Conservation (phyloP, 1,139 yeast genomes). For the Kurtzmaniella quercitrusa region DNA sequence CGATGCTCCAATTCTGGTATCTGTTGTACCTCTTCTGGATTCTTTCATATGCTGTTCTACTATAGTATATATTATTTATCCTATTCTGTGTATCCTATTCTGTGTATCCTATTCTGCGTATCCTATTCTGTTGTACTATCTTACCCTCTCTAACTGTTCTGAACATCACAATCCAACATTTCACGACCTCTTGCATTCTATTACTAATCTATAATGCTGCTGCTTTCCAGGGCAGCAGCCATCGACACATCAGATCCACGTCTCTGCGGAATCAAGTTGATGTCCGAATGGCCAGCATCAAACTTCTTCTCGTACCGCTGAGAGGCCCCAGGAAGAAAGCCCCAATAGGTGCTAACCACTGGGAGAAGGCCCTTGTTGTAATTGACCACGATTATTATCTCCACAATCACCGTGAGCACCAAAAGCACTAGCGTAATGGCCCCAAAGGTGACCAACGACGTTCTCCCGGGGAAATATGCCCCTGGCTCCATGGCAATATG, state of each 20-base stretch:
- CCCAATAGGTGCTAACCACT: conserved; percentile 22
- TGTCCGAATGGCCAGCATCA: neutral
- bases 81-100: no score
- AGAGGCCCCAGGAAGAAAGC: conserved; percentile 14
- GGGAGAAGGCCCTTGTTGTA: conserved; percentile 40
- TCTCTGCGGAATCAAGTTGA: neutral
- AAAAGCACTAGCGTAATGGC: conserved; percentile 41
- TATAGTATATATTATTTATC: no score
- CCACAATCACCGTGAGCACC: conserved; percentile 32
- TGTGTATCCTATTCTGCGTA: no score
- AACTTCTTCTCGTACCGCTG: conserved; percentile 4
- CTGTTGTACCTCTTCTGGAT: no score
- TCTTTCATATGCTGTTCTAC: no score
- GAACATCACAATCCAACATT: no score
- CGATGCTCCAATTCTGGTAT: no score
- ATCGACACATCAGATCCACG: neutral
- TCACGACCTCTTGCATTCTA: no score
- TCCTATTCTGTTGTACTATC: no score
- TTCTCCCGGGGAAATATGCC: conserved; percentile 44
- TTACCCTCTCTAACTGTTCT: no score
- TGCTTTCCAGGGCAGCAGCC: conserved; percentile 1
- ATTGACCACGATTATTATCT: conserved; percentile 30
- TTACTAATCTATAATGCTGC: conserved; percentile 1
- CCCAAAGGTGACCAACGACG: conserved; percentile 46
- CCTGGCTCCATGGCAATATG: conserved; percentile 21